A percentile compares a stretch with the other conserved stretches of the same genome.
phyloP scores from a whole-genome alignment of 2,329 filamentous ascomycete species.

The Myriosclerotinia curreyana region DNA sequence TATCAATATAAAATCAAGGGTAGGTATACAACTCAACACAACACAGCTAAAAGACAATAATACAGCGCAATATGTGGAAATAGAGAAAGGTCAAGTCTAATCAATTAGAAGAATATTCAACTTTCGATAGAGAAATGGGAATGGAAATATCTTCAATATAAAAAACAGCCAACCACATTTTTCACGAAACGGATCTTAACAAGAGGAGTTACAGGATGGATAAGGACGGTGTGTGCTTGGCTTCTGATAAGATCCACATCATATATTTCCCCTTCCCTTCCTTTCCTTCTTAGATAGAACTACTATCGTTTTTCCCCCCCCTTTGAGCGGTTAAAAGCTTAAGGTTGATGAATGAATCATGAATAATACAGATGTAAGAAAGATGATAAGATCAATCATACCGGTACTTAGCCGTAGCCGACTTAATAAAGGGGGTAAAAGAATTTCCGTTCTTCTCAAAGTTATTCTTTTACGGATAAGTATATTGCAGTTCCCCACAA shows the following conservation, averaged over 20 bases:
- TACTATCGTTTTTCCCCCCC: neutral
- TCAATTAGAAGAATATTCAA: neutral
- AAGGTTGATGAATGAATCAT: neutral
- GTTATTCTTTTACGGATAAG: too few relatives aligned
- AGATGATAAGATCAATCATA: neutral
- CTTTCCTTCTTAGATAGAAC: conserved; percentile 11
- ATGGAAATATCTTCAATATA: neutral
- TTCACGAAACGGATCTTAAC: neutral
- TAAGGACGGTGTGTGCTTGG: neutral
- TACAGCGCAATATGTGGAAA: neutral
- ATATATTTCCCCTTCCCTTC: neutral
- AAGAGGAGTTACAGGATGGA: neutral
- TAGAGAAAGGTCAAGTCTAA: neutral
- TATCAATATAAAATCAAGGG: neutral
- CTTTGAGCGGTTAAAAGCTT: neutral
- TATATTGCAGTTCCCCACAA: too few relatives aligned
- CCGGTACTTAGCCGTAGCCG: too few relatives aligned
- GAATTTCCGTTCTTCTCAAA: too few relatives aligned
- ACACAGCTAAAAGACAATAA: neutral
- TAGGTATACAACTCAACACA: neutral
- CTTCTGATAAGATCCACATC: neutral
- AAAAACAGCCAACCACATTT: neutral
- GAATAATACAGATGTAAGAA: neutral
- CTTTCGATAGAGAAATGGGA: neutral
- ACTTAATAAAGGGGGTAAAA: too few relatives aligned